Conservation (phyloP, 2,329 filamentous ascomycete species). For the Leptographium radiaticola region DNA sequence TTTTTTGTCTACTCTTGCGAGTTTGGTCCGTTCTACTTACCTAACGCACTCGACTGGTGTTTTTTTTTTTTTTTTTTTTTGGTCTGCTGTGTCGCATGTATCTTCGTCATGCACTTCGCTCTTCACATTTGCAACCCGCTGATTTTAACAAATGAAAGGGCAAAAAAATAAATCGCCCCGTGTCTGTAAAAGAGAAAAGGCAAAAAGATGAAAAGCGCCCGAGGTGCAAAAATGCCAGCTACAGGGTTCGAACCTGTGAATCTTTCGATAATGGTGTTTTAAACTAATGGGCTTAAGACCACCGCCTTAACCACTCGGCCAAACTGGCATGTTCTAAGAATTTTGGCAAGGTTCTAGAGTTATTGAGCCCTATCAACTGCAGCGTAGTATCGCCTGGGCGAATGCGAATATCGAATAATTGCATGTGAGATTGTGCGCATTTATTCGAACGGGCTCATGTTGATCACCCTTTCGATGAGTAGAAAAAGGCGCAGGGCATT, state of each 20-base stretch:
- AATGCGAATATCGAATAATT: too few relatives aligned
- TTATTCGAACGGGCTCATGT: too few relatives aligned
- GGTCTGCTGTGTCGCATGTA: too few relatives aligned
- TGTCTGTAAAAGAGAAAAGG: background rate
- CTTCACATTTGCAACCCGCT: too few relatives aligned
- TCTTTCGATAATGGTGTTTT: conserved; percentile 11
- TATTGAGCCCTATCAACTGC: background rate
- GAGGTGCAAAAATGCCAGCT: conserved; percentile 7
- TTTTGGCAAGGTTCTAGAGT: background rate
- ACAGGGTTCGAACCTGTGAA: conserved; percentile 12
- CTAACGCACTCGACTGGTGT: too few relatives aligned
- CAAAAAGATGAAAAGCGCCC: background rate
- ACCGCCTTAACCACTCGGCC: conserved; percentile 12
- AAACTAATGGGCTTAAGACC: conserved; percentile 9
- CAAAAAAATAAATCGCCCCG: background rate
- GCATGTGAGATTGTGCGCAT: too few relatives aligned
- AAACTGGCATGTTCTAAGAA: conserved; percentile 8
- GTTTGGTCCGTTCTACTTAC: too few relatives aligned
- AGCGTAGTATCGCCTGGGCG: too few relatives aligned
- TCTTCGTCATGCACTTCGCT: too few relatives aligned
- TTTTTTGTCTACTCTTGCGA: background rate
- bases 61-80: background rate
- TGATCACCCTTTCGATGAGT: too few relatives aligned
- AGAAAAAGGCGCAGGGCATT: too few relatives aligned
- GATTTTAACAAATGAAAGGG: too few relatives aligned